phyloP scores from a whole-genome alignment of 2,329 filamentous ascomycete genomes.

The Hymenoscyphus fructigenus region DNA sequence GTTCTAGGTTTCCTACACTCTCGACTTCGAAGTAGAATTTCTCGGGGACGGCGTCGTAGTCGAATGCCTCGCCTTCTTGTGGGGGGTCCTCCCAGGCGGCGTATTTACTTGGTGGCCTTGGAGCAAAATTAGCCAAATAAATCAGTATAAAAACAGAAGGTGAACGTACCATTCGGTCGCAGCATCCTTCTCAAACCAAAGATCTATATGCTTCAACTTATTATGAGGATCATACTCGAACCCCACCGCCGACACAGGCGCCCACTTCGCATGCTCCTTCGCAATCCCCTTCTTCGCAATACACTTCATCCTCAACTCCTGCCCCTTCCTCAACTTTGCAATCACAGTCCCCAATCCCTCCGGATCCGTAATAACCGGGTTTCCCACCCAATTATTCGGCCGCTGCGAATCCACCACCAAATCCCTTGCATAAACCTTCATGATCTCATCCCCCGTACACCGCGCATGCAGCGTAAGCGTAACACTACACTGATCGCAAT shows the following conservation, averaged over 20 bases:
- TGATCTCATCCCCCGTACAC: constrained; percentile 81
- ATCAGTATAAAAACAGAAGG: background rate
- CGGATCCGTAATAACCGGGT: constrained; percentile 79
- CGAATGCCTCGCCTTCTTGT: constrained; percentile 81
- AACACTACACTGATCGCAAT: constrained; percentile 90
- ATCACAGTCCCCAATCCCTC: constrained; percentile 82
- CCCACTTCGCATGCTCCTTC: constrained; percentile 99
- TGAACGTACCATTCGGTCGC: constrained; percentile 75
- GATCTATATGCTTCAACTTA: constrained; percentile 85
- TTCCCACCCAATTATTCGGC: constrained; percentile 72
- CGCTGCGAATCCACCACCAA: constrained; percentile 70
- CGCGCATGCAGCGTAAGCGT: constrained; percentile 80
- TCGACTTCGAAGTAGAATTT: constrained; percentile 95
- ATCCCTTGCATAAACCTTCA: constrained; percentile 93
- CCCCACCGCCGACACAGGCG: constrained; percentile 84
- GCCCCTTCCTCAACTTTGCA: constrained; percentile 83
- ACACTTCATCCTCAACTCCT: constrained; percentile 87
- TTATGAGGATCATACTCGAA: constrained; percentile 99
- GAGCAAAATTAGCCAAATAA: constrained; percentile 22
- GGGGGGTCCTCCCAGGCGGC: constrained; percentile 76
- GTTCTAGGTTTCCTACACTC: constrained; percentile 81
- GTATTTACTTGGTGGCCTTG: constrained; percentile 78
- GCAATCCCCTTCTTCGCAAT: constrained; percentile 98
- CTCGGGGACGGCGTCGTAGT: constrained; percentile 82
- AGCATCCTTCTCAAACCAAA: constrained; percentile 91